Evolutionary conservation across 192 early-diverging fungal genomes (phyloP).

Genomic region (Entomortierella chlamydospora): DNA sequence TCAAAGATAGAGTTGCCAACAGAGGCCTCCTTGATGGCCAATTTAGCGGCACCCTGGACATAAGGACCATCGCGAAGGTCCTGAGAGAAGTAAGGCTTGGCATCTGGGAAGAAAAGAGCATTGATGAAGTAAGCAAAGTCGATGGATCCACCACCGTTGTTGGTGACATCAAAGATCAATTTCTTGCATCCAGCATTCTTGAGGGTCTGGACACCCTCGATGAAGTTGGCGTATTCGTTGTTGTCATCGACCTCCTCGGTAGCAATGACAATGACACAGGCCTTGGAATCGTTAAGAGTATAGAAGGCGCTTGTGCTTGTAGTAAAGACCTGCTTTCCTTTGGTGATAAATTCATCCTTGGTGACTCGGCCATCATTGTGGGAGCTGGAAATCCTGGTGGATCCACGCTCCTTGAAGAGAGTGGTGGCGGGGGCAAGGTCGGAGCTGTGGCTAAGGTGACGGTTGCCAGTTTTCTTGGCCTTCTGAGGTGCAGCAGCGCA

Average conservation of each 20-base stretch:
- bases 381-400: conserved; percentile 7
- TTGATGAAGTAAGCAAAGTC: conserved; percentile 54
- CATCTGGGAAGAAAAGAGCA: conserved; percentile 39
- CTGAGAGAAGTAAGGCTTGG: conserved; percentile 34
- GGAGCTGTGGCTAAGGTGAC: background rate
- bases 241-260: conserved; percentile 28
- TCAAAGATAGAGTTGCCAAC: conserved; percentile 28
- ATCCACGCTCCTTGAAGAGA: conserved; percentile 38
- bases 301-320: conserved; percentile 41
- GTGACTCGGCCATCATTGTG: conserved; percentile 13
- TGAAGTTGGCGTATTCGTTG: conserved; percentile 30
- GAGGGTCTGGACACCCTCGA: conserved; percentile 31
- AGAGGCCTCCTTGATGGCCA: conserved; percentile 11
- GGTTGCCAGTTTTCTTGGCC: background rate
- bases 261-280: conserved; percentile 49
- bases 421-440: conserved; percentile 12
- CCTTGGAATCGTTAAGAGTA: conserved; percentile 21
- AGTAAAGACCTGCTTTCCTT: conserved; percentile 20
- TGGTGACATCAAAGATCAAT: conserved; percentile 54
- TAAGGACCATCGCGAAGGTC: conserved; percentile 22
- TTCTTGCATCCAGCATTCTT: conserved; percentile 42
- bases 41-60: conserved; percentile 31
- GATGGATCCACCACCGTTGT: conserved; percentile 52
- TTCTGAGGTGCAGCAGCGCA: conserved; percentile 20
- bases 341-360: conserved; percentile 12